Evolutionary conservation across 192 early-diverging fungal species (phyloP), one percentile per base, ranked within the genome.

Genomic region (Chytriomyces hyalinus): DNA sequence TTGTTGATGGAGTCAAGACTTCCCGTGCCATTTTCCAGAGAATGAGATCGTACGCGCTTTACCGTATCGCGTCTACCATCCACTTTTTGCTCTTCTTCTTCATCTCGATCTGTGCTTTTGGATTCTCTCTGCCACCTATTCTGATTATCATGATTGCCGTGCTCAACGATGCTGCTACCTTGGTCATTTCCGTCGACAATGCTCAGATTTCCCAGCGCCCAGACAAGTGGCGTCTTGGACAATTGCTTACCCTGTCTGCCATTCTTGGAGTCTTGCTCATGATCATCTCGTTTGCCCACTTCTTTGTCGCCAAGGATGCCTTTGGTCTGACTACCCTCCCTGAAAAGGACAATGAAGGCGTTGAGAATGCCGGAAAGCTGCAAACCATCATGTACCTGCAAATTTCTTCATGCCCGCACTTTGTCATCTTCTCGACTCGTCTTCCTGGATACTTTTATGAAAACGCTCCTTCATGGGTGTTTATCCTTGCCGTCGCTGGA

Each of bases 21-120:
- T 94, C 93, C 59, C 91, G 95, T 61, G 93, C 94, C 59, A 97
- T 98, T 71, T 97, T 97, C 90, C 94, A 96, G 84, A 92, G 96
- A 78, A 95, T 97, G 92, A 91, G 95, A 53, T 93, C 92, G 44
- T 97, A 95, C 78, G 94, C 95, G 59, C 63, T 51, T 49, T 63
- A 70, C 84, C 92, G 95, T 87, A 96, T 96, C 73, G 93, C 93
- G 7, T 97, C 95, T 6, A 97, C 94, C 22, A 91, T 97, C 68
- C 96, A 97, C 83, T 97, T 97, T 78, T 84, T 97, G 87, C 84
- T 97, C 66, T 97, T 96, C 90, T 96, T 97, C 89, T 97, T 97
- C 83, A 90, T 93, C 80, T 90, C 95, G 48, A 93, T 93, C 53
- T 84, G 96, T 69, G 90, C 88, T 6, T 90, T 90, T 77, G 85